A percentile compares a stretch with the other conserved stretches of the same genome.
Conservation (phyloP, 179 eudicot genomes). For the Silene noctiflora region DNA sequence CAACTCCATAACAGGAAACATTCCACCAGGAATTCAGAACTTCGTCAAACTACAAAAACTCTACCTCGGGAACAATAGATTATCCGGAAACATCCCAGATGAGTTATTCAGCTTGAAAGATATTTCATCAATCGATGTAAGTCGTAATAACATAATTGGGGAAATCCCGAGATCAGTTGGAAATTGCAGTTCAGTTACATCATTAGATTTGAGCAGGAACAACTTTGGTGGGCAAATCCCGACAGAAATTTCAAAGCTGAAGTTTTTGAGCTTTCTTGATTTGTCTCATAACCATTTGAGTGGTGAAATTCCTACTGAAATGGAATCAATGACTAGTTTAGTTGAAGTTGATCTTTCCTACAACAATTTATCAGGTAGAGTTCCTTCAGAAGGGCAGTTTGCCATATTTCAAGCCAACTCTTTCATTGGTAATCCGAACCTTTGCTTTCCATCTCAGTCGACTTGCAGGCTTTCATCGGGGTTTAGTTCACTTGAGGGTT, state of each 20-base stretch:
- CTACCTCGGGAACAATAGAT: conserved; percentile 38
- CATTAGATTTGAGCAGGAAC: conserved; percentile 51
- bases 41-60: conserved; percentile 32
- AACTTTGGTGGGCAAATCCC: conserved; percentile 35
- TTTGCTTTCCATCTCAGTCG: conserved; percentile 35
- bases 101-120: conserved; percentile 39
- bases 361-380: conserved; percentile 38
- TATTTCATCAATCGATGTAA: conserved; percentile 32
- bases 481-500: conserved; percentile 10
- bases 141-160: conserved; percentile 49
- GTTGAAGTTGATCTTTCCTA: conserved; percentile 35
- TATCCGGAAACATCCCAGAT: conserved; percentile 49
- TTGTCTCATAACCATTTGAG: conserved; percentile 32
- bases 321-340: conserved; percentile 29
- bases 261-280: conserved; percentile 25
- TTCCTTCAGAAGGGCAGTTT: conserved; percentile 48
- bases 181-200: conserved; percentile 34
- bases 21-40: conserved; percentile 47
- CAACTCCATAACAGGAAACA: conserved; percentile 45
- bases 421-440: conserved; percentile 54
- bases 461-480: conserved; percentile 22
- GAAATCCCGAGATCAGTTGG: conserved; percentile 41
- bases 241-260: conserved; percentile 21
- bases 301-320: conserved; percentile 30
- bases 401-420: conserved; percentile 30